Conservation (phyloP, 306 rosid genomes). For the Fagus sylvatica region DNA sequence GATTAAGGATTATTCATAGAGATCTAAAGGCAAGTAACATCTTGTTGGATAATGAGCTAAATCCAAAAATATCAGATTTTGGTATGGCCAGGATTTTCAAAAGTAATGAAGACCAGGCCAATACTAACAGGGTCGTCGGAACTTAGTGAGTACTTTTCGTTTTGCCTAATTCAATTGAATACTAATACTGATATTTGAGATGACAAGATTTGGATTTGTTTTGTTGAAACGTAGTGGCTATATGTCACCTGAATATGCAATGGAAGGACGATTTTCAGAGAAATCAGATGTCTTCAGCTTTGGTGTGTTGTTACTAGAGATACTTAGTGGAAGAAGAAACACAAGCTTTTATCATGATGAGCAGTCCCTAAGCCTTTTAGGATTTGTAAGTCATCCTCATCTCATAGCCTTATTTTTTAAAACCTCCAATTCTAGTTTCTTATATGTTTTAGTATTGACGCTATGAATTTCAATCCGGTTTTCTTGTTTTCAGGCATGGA, state of each 20-base stretch:
- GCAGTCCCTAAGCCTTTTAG: conserved; percentile 9
- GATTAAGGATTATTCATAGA: conserved; percentile 21
- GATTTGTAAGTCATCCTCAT: conserved; percentile 9
- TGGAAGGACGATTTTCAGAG: conserved; percentile 1
- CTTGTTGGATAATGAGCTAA: conserved; percentile 17
- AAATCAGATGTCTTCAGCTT: conserved; percentile 11
- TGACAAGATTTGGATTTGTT: not conserved
- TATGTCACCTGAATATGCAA: conserved; percentile 9
- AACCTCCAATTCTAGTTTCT: not conserved
- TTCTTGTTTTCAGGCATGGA: not conserved
- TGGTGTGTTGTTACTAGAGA: conserved; percentile 19
- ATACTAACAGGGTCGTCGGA: conserved; percentile 31
- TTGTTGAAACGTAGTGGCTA: not conserved
- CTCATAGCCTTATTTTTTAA: not conserved
- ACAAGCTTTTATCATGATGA: not conserved
- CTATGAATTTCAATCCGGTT: not conserved
- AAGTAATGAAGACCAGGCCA: not conserved
- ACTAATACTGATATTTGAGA: not conserved
- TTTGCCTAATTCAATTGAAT: not conserved
- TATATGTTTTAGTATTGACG: not conserved
- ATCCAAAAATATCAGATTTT: conserved; percentile 31
- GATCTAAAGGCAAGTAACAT: conserved; percentile 22
- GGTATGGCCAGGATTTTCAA: conserved; percentile 25
- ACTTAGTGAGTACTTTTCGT: conserved; percentile 15
- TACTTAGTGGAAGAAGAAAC: conserved; percentile 12